Conservation (phyloP, 2,329 filamentous ascomycete species). For the Colletotrichum somersetense region DNA sequence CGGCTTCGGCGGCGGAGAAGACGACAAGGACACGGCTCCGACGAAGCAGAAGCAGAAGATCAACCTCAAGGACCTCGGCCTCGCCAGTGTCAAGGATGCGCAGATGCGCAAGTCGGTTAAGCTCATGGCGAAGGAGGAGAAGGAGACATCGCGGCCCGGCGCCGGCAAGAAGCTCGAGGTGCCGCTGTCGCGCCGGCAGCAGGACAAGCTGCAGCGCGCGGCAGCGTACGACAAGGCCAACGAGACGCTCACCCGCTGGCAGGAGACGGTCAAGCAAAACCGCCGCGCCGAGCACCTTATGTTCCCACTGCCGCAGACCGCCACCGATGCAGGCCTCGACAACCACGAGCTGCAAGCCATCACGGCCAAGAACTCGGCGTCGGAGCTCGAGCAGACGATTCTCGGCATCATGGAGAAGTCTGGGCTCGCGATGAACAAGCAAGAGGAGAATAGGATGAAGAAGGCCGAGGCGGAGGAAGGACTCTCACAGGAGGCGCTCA, state of each 20-base stretch:
- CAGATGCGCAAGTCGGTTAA: conserved; percentile 84
- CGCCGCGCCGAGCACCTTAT: conserved; percentile 89
- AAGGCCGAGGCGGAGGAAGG: conserved; percentile 77
- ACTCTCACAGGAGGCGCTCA: conserved; percentile 78
- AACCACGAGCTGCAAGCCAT: conserved; percentile 75
- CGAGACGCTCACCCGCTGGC: conserved; percentile 90
- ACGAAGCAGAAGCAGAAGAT: conserved; percentile 66
- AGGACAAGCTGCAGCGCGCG: conserved; percentile 84
- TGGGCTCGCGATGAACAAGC: conserved; percentile 71
- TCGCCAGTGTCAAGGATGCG: conserved; percentile 79
- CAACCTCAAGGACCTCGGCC: conserved; percentile 78
- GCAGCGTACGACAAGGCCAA: conserved; percentile 93
- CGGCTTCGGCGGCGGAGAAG: conserved; percentile 74
- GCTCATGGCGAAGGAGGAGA: conserved; percentile 75
- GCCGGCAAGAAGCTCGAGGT: conserved; percentile 79
- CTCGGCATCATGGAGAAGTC: conserved; percentile 91
- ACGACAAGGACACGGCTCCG: conserved; percentile 57
- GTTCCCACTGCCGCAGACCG: conserved; percentile 85
- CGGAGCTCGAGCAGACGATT: conserved; percentile 87
- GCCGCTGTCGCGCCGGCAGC: conserved; percentile 86
- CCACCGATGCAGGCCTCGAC: conserved; percentile 70
- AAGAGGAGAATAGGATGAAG: conserved; percentile 62
- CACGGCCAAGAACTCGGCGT: conserved; percentile 73
- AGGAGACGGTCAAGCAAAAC: conserved; percentile 94
- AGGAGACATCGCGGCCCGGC: conserved; percentile 57